Conservation (phyloP, 2,329 filamentous ascomycete genomes). For the Alternaria angustiovoidea region DNA sequence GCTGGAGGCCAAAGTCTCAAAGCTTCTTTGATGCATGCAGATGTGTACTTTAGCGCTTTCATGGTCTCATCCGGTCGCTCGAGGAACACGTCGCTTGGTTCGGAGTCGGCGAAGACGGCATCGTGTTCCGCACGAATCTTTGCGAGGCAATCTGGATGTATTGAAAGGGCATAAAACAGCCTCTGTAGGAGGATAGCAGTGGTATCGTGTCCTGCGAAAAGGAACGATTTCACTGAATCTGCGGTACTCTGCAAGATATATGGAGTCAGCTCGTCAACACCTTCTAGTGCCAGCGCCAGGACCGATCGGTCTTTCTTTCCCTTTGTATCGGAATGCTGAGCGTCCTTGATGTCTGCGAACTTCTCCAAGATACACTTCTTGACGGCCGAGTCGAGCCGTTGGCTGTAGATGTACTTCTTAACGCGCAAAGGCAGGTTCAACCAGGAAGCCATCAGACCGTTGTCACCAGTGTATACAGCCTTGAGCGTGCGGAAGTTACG, state of each 20-base stretch:
- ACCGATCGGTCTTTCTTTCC: slow-evolving; percentile 40
- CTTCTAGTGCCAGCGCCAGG: slow-evolving; percentile 45
- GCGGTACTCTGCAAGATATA: slow-evolving; percentile 49
- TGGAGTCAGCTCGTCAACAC: slow-evolving; percentile 45
- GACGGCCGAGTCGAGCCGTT: slow-evolving; percentile 35
- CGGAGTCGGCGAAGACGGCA: slow-evolving; percentile 58
- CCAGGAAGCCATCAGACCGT: slow-evolving; percentile 30
- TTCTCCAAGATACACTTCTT: slow-evolving; percentile 39
- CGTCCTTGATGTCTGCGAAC: slow-evolving; percentile 34
- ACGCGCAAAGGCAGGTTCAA: slow-evolving; percentile 31
- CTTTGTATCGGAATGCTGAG: slow-evolving; percentile 23
- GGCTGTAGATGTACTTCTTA: slow-evolving; percentile 31
- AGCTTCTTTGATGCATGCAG: slow-evolving; percentile 63
- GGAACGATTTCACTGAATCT: slow-evolving; percentile 54
- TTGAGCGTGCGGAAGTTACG: slow-evolving; percentile 32
- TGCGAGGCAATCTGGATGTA: slow-evolving; percentile 40
- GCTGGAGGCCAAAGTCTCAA: slow-evolving; percentile 63
- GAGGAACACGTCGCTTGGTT: slow-evolving; percentile 52
- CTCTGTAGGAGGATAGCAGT: slow-evolving; percentile 48
- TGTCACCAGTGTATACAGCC: slow-evolving; percentile 29
- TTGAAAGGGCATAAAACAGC: slow-evolving; percentile 43
- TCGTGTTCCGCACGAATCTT: slow-evolving; percentile 60
- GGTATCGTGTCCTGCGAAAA: slow-evolving; percentile 60
- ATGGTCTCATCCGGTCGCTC: slow-evolving; percentile 59
- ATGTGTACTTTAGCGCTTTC: slow-evolving; percentile 60